Conservation (phyloP, 2,329 filamentous ascomycete species). For the Diaporthe helianthi region DNA sequence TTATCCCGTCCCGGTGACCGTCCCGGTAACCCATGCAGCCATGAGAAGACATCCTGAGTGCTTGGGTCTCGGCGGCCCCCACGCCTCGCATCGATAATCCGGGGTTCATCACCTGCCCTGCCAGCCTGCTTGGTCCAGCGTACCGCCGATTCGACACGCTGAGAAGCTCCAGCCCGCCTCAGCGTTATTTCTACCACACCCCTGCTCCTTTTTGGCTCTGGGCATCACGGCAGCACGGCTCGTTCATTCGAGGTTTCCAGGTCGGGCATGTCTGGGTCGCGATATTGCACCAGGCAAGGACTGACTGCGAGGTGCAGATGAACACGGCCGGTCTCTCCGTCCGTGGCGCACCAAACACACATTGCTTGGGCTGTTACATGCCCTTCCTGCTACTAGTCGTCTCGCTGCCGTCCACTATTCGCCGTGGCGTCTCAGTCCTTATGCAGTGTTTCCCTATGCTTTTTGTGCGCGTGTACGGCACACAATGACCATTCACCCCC, state of each 20-base stretch:
- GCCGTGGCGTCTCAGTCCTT: conserved; percentile 29
- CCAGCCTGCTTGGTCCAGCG: too few species aligned
- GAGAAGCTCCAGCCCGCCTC: conserved; percentile 22
- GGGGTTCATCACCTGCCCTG: conserved; percentile 19
- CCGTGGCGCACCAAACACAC: conserved; percentile 4
- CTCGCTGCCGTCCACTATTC: conserved; percentile 16
- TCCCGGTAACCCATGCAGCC: too few species aligned
- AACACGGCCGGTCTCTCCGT: conserved; percentile 8
- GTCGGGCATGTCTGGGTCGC: not conserved
- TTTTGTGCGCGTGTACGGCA: not conserved
- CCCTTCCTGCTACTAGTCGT: not conserved
- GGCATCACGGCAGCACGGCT: not conserved
- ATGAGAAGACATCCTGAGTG: not conserved
- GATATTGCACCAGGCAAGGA: not conserved
- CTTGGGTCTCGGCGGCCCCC: conserved; percentile 8
- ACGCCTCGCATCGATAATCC: conserved; percentile 15
- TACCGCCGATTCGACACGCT: conserved; percentile 21
- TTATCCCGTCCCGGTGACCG: not conserved
- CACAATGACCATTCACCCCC: not conserved
- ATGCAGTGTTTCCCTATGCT: conserved; percentile 23
- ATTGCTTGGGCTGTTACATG: conserved; percentile 16
- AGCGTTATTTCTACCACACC: conserved; percentile 27
- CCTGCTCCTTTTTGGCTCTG: not conserved
- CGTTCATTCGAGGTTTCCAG: not conserved
- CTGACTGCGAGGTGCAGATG: not conserved